Base-by-base conservation (phyloP, 1,139 yeast genomes). In the Taphrina populina region DNA sequence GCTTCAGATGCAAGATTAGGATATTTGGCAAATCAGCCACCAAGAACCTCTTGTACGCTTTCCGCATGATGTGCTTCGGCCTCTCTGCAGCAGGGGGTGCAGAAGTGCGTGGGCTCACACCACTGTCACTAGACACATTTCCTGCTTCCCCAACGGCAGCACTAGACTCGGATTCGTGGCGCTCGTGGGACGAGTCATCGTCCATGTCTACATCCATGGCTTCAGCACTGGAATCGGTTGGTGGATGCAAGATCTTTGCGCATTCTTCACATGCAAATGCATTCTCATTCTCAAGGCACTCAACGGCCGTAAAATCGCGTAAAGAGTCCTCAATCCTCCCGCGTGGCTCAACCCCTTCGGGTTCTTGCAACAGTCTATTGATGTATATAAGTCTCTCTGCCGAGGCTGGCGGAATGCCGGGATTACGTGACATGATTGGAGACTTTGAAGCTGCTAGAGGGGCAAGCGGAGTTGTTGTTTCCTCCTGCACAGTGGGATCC, bases 221-320 rank as follows among this genome's bases (percentile, higher is more conserved):
- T 4, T 35, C 20, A 17, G 41, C 23, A 6, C 35, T 21, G 10
- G 24, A 11, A 13, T 20, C 30, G 10, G 10, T 13, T 23, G 30
- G 30, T 1, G 49, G 32, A 21, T 19, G 27, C 39, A 32, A 17
- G 15, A 41, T 20, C 54, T 58, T 53, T 21, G 49, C 58, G 30
- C 61, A 59, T 32, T 58, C 56, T 27, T 59, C 61, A 36, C 61
- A 59, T 2, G 61, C 61, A 35, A 51, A 59, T 10, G 56, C 53
- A 15, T 59, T 59, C 11, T 41, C 56, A 23, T 51, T 51, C 23
- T 47, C 60, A 45, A 59, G 33, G 23, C 44, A 24, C 24, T 59
- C 61, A 11, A 53, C 57, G 17, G 51, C 51, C 6, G 52, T 39
- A 17, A 59, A 59, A 24, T 52, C 53, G 15, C 45, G 21, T 24